phyloP scores from a whole-genome alignment of 495 filamentous ascomycete genomes.

The Aspergillus bridgeri region DNA sequence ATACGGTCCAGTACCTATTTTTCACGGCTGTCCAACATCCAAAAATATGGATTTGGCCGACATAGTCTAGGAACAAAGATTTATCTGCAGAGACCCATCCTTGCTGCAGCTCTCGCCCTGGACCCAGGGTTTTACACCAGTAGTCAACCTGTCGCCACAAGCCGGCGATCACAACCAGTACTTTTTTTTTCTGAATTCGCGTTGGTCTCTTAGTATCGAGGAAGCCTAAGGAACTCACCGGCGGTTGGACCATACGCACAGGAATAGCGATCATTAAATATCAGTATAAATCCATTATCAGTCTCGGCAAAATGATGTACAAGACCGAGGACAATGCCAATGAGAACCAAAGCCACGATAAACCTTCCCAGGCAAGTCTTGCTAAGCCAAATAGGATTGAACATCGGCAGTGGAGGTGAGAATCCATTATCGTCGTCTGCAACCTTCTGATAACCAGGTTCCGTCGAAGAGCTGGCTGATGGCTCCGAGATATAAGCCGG shows the following conservation, averaged over 20 bases:
- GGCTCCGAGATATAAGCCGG: background rate
- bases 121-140: background rate
- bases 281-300: background rate
- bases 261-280: background rate
- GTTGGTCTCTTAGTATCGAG: background rate
- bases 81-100: background rate
- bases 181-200: background rate
- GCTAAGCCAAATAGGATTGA: background rate
- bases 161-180: background rate
- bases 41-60: background rate
- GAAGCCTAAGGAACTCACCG: background rate
- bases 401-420: background rate
- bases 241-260: background rate
- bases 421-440: background rate
- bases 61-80: slow-evolving; percentile 1
- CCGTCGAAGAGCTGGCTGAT: background rate
- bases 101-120: background rate
- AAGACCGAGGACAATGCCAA: background rate
- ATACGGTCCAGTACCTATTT: slow-evolving; percentile 1
- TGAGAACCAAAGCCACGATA: background rate
- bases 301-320: background rate
- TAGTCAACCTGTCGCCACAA: slow-evolving; percentile 6
- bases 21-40: background rate
- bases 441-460: background rate
- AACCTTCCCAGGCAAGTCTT: background rate